Evolutionary conservation across 1,284 basidiomycete genomes (phyloP), one percentile per base, ranked within the genome.

Genomic region (Rhizoctonia solani): DNA sequence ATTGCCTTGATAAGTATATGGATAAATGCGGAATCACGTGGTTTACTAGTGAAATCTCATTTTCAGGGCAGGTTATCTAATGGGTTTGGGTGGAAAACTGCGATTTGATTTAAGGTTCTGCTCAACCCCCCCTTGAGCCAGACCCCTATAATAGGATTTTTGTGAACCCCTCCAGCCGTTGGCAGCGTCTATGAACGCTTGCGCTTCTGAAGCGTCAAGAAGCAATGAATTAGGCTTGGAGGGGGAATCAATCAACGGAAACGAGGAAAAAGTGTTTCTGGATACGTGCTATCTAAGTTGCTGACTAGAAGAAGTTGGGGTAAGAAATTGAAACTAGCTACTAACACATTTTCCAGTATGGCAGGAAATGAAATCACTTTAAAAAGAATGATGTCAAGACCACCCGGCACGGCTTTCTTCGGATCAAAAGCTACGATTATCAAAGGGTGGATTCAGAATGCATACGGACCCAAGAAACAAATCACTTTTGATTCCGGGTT

Each of bases 331-430:
- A 39, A 39, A 16, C 16, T 16, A 8, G 16, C 8, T 8, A 16
- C 16, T 16, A 39, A 39, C 9, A 39, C 9, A 8, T 16, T 8
- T 39, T 8, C 37, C 8, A 16, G 8, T 8, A 39, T 8, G 16
- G 37, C 37, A 39, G 37, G 37, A 39, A 16, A 39, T 8, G 37
- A 39, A 39, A 39, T 39, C 16, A 39, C 37, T 39, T 16, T 39
- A 8, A 39, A 39, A 16, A 8, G 37, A 39, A 8, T 39, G 16
- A 39, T 39, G 37, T 39, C 37, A 39, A 8, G 16, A 27, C 76
- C 76, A 37, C 72, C 76, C 0, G 77, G 77, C 37, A 75, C 74
- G 19, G 32, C 61, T 16, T 71, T 68, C 27, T 39, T 71, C 2
- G 61, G 69, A 27, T 41, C 69, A 30, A 42, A 44, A 49, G 30